Evolutionary conservation across 139 green algal genomes (phyloP), one percentile per base, ranked within the genome.

Genomic region (Chlorella sp.): DNA sequence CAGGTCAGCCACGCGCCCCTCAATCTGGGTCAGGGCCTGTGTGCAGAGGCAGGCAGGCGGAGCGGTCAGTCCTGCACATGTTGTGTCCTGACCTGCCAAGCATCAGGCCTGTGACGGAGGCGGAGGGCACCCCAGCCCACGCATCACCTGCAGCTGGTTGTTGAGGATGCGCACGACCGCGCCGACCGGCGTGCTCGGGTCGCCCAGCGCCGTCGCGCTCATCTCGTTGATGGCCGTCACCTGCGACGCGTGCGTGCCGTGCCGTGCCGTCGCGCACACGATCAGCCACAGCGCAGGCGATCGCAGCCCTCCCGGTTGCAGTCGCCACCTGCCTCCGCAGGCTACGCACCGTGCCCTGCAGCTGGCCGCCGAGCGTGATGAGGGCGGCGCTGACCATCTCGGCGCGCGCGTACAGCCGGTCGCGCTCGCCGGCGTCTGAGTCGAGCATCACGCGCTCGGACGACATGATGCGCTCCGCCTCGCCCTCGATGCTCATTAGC

Each of bases 111-210:
- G 23, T 63, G 3, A 31, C 20, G 4, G 33, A 3, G 5, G 5
- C 17, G n/a, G 24, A 3, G 60, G n/a, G 3, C 42, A 55, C 10
- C 10, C 10, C 42, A 66, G 63, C 5, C 32, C 30, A 55, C 2
- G 10, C 2, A 72, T 34, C 70, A 80, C 74, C 77, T 93, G 89
- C 82, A 97, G 91, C 84, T 97, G 92, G 77, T 92, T 93, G 82
- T 97, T 97, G 20, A 97, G 82, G 74, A 97, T 91, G 73, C 83
- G 85, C 71, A 96, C 89, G 5, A 93, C 77, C 31, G 90, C 90
- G 63, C 83, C 90, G 59, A 97, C 72, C 2, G 91, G 90, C 31
- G 77, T 88, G 31, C 50, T 62, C 14, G 79, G 62, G 73, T 92
- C 82, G 6, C 88, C 86, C 35, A 89, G 65, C 35, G 73, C 77